Percentiles rank a stretch among this genome's conserved stretches.
phyloP scores from a whole-genome alignment of 495 filamentous ascomycete genomes.

The Cercophora sp. region DNA sequence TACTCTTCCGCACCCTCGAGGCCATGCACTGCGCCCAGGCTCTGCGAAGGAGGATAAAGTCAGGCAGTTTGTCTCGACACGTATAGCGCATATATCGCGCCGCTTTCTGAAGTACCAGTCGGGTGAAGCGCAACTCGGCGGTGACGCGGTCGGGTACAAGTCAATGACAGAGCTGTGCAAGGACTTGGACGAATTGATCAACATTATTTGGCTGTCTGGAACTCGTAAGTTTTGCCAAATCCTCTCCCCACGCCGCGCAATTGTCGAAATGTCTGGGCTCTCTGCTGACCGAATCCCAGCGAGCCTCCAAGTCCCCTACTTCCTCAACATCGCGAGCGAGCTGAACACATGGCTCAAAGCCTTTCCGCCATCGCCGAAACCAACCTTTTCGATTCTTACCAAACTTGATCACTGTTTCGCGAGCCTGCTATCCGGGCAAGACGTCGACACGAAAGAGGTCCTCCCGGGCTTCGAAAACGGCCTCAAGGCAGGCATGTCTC shows the following conservation, averaged over 20 bases:
- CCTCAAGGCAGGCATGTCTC: constrained; percentile 48
- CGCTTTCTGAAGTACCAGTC: constrained; percentile 75
- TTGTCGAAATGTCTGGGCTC: no score
- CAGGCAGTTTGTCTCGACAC: constrained; percentile 63
- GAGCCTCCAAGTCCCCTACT: constrained; percentile 74
- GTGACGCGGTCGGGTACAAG: constrained; percentile 61
- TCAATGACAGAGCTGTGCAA: constrained; percentile 62
- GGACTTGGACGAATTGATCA: constrained; percentile 66
- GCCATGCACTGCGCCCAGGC: constrained; percentile 62
- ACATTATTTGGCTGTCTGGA: constrained; percentile 77
- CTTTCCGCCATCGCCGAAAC: constrained; percentile 61
- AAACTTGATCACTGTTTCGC: constrained; percentile 79
- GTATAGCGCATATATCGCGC: constrained; percentile 59
- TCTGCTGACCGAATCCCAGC: constrained; percentile 42
- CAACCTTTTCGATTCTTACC: constrained; percentile 62
- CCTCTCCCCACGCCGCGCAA: neutral
- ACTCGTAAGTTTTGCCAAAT: constrained; percentile 59
- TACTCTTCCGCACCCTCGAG: constrained; percentile 59
- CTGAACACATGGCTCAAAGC: constrained; percentile 59
- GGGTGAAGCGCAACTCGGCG: constrained; percentile 48
- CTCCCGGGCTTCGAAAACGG: constrained; percentile 65
- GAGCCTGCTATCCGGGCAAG: constrained; percentile 61
- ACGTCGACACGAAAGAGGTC: constrained; percentile 58
- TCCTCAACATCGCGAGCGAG: constrained; percentile 71
- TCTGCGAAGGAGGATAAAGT: constrained; percentile 73